Evolutionary conservation across 176 grass and related monocot genomes (phyloP), one percentile per base, ranked within the genome.

Genomic region (Zizania latifolia): DNA sequence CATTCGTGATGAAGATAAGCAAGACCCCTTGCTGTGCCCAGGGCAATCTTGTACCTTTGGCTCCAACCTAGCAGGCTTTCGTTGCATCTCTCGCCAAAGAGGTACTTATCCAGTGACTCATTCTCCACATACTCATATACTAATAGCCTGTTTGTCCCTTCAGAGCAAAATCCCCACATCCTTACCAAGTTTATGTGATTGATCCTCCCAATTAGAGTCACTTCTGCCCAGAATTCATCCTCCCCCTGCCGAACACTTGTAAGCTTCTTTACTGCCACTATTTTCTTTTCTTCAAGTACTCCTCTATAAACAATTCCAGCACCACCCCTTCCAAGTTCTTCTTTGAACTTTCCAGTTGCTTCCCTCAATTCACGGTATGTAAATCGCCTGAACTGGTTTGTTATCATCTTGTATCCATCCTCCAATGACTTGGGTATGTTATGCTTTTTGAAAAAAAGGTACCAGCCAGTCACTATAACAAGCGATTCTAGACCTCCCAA

Each of bases 1-100:
- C 87, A 97, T 29, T 92, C 93, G 11, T 97, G 93, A 71, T 93
- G 93, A 45, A 97, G 90, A 78, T 93, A 97, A 28, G 89, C 87
- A 29, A 96, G 85, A 7, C 89, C 93, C 54, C 79, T 92, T 34
- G 93, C 79, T 9, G 76, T 62, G 19, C 89, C 84, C 23, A 92
- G 9, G 19, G 89, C 82, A 33, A 96, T 86, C 77, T 79, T 96
- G 65, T 75, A 92, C 72, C 93, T 87, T 69, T 92, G 65, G 50
- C 60, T 86, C 93, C 93, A 96, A 27, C 63, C 44, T 57, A 96
- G 78, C 58, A 78, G 22, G 33, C 28, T 71, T 58, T 87, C 55
- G 0, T 66, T 80, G 64, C 77, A 85, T 73, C 78, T 68, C 15
- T 88, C 55, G 3, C 58, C 74, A 58, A 90, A 96, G 16, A 96